A percentile compares a stretch with the other conserved stretches of the same genome.
Conservation (phyloP, 2,329 filamentous ascomycete genomes). For the Chaetomium sp. region DNA sequence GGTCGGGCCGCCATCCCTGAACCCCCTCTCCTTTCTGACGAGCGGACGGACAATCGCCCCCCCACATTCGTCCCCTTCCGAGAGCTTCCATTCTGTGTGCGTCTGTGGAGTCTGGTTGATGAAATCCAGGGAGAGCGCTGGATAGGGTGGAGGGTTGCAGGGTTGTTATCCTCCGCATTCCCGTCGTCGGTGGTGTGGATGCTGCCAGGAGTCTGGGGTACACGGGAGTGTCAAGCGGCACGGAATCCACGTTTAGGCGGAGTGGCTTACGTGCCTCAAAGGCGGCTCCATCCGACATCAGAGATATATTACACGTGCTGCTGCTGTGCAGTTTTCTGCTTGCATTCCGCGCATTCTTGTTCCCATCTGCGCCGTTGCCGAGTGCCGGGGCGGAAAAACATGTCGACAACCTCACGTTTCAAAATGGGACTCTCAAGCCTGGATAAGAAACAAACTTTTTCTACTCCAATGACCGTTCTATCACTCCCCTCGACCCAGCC, state of each 20-base stretch:
- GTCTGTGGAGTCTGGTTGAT: background rate
- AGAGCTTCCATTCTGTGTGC: background rate
- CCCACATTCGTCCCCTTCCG: background rate
- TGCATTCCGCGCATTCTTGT: background rate
- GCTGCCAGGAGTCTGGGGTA: constrained; percentile 18
- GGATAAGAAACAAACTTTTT: constrained; percentile 19
- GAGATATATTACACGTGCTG: constrained; percentile 2
- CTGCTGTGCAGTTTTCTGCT: constrained; percentile 1
- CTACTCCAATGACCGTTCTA: constrained; percentile 26
- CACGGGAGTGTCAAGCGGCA: constrained; percentile 23
- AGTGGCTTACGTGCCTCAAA: constrained; percentile 1
- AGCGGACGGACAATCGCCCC: background rate
- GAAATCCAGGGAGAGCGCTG: constrained; percentile 6
- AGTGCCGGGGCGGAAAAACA: background rate
- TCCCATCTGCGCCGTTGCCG: background rate
- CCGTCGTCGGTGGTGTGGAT: constrained; percentile 10
- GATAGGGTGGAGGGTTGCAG: constrained; percentile 6
- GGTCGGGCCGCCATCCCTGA: constrained; percentile 21
- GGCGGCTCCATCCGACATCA: constrained; percentile 9
- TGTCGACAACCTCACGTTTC: constrained; percentile 1
- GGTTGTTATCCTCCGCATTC: constrained; percentile 7
- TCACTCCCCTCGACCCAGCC: constrained; percentile 22
- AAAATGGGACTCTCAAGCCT: background rate
- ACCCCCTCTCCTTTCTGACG: background rate
- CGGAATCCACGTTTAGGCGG: constrained; percentile 17